Percentiles rank a stretch among this genome's conserved stretches.
These are phyloP conservation scores for Hemileccinum impolitum DNA, from an alignment of 768 basidiomycete genomes.

Conservation along the genomic window DNA sequence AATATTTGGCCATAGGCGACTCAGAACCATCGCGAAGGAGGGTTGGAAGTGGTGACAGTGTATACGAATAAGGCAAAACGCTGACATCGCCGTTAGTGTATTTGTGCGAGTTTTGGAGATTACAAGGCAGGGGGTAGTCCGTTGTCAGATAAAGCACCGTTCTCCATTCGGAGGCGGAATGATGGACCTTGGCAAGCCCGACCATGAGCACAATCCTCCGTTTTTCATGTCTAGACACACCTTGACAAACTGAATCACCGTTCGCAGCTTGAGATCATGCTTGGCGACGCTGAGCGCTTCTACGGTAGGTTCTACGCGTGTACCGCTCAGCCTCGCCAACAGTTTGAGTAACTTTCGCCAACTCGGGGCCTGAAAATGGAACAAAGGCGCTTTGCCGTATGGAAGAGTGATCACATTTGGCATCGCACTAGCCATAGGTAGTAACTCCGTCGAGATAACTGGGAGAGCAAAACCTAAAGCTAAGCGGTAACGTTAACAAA, in stretches of 20 bases:
- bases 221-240: conserved; percentile 35
- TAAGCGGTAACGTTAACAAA: conserved; percentile 28
- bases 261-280: conserved; percentile 58
- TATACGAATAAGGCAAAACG: conserved; percentile 70
- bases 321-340: conserved; percentile 69
- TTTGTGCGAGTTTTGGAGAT: conserved; percentile 41
- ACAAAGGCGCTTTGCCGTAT: conserved; percentile 60
- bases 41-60: conserved; percentile 53
- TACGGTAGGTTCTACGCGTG: conserved; percentile 66
- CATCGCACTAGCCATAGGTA: conserved; percentile 51
- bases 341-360: conserved; percentile 75
- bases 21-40: conserved; percentile 65
- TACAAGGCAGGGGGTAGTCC: conserved; percentile 59
- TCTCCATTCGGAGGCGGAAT: conserved; percentile 60
- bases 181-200: conserved; percentile 48
- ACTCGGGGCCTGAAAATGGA: conserved; percentile 69
- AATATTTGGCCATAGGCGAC: conserved; percentile 61
- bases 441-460: conserved; percentile 43
- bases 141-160: conserved; percentile 75
- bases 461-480: conserved; percentile 69
- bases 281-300: conserved; percentile 61
- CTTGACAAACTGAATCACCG: conserved; percentile 77
- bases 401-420: conserved; percentile 75
- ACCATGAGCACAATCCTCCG: neutral
- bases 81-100: conserved; percentile 59